Evolutionary conservation across 169 alveolate species (phyloP), one percentile per base, ranked within the genome.

Genomic region (Plasmodium billcollinsi): DNA sequence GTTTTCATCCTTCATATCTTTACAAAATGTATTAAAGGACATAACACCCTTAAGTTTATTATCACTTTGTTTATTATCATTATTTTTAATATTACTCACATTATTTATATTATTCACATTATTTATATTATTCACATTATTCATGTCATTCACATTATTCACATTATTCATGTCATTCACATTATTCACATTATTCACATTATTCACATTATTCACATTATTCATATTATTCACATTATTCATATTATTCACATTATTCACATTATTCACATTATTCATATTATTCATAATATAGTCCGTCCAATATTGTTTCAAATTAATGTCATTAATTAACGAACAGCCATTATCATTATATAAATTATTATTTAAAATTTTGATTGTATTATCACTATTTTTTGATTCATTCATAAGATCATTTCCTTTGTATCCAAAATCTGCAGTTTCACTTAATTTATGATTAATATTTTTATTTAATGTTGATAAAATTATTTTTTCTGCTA

Each of bases 401-500:
- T 83, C 86, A 39, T 45, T 24, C 20, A 21, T 39, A 21, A 50
- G 56, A 50, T 52, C 52, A 21, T 52, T 56, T 58, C 58, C 91
- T 15, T 83, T 83, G 18, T 56, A 59, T 4, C 91, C 91, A 72
- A 83, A 83, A 83, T 83, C 91, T 8, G 91, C 91, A 12, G 91
- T 83, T 73, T 83, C 91, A 15, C 85, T 12, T 70, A 83, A 69
- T 20, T 49, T 70, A 21, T 56, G 29, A 20, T 62, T 29, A 69
- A 72, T 33, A 33, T 61, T 56, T 70, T 58, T 83, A 12, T 58
- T 58, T n/a, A n/a, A 9, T 24, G 71, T 4, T 5, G 73, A 26
- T 21, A 56, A 12, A 15, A 21, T 6, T 43, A 43, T 49, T 20
- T 63, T 67, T 49, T 52, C 78, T 26, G 7, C 11, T 8, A 83